Percentiles rank a stretch among this genome's conserved stretches.
phyloP scores from a whole-genome alignment of 2,329 filamentous ascomycete species.

The Capronia epimyces region DNA sequence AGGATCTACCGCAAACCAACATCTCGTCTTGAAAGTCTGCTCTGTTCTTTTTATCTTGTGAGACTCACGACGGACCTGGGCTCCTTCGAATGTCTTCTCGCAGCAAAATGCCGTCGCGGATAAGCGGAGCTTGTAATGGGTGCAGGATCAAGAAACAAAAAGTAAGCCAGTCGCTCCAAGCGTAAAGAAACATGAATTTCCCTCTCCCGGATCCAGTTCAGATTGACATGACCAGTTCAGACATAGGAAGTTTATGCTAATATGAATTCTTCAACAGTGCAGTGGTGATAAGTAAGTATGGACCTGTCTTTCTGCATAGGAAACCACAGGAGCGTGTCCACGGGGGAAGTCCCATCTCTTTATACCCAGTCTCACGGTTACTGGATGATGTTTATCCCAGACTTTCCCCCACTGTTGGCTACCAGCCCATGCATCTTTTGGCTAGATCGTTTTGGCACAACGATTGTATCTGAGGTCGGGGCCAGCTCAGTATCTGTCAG shows the following conservation, averaged over 20 bases:
- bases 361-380: conserved; percentile 5
- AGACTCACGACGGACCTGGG: background rate
- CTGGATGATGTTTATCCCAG: conserved; percentile 7
- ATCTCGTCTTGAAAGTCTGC: background rate
- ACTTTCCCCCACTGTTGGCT: conserved; percentile 10
- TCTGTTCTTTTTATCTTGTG: background rate
- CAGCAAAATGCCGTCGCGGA: conserved; percentile 34
- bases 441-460: conserved; percentile 13
- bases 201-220: no score
- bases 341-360: conserved; percentile 1
- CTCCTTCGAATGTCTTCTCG: background rate
- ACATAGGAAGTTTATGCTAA: background rate
- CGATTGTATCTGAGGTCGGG: background rate
- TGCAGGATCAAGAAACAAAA: conserved; percentile 42
- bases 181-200: no score
- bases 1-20: background rate
- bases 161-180: conserved; percentile 27
- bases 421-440: background rate
- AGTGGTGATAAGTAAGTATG: conserved; percentile 37
- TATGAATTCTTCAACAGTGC: conserved; percentile 30
- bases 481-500: background rate
- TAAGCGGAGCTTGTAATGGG: conserved; percentile 39
- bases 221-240: no score
- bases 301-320: background rate
- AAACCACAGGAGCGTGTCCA: background rate